These are phyloP conservation scores for Dacryopinax spathularia DNA, from an alignment of 768 basidiomycete species.

Conservation along the genomic window DNA sequence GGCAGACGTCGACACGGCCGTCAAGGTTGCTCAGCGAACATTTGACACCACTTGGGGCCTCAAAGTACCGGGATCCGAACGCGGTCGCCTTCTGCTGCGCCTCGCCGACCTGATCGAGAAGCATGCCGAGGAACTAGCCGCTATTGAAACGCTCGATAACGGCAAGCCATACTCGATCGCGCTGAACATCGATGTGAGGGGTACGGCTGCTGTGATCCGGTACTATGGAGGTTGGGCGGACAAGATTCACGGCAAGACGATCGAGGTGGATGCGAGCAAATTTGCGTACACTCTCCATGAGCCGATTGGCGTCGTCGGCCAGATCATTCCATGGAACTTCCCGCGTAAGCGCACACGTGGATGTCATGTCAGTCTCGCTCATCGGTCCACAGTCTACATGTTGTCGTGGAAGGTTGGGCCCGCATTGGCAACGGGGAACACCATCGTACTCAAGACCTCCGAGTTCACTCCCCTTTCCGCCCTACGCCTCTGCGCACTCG, in stretches of 20 bases:
- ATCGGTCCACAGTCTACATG: conserved; percentile 36
- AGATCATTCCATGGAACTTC: conserved; percentile 54
- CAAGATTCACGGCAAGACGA: conserved; percentile 62
- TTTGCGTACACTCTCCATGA: conserved; percentile 57
- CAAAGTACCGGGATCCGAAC: conserved; percentile 38
- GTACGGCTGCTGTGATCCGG: conserved; percentile 22
- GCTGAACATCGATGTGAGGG: conserved; percentile 22
- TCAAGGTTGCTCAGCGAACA: conserved; percentile 48
- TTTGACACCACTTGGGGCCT: conserved; percentile 58
- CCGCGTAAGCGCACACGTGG: conserved; percentile 26
- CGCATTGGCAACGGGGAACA: conserved; percentile 65
- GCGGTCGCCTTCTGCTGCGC: conserved; percentile 44
- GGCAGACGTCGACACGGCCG: conserved; percentile 65
- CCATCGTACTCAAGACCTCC: conserved; percentile 66
- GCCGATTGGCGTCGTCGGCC: conserved; percentile 35
- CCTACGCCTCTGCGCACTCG: conserved; percentile 35
- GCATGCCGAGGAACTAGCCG: conserved; percentile 49
- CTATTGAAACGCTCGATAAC: conserved; percentile 59
- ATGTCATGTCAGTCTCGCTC: neutral
- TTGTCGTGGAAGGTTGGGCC: conserved; percentile 61
- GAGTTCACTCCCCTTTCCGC: conserved; percentile 64
- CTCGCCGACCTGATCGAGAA: conserved; percentile 51
- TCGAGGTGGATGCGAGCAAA: conserved; percentile 47
- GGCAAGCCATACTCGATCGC: conserved; percentile 37
- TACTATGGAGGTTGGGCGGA: conserved; percentile 90